Conservation (phyloP, 2,329 filamentous ascomycete species). For the Lachnellula subtilissima region DNA sequence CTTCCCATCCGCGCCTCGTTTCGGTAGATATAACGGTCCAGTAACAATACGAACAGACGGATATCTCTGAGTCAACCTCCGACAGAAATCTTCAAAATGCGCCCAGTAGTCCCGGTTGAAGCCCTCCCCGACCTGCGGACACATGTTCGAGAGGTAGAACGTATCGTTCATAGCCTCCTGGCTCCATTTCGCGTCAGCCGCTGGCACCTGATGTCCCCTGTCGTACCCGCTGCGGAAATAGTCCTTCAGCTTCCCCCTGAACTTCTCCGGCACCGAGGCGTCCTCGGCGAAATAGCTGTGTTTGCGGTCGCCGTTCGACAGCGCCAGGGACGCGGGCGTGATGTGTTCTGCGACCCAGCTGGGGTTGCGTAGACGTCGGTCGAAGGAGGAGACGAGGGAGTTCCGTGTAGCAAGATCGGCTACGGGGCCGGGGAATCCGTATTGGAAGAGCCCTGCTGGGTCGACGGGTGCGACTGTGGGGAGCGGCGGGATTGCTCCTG, state of each 20-base stretch:
- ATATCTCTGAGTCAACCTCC: constrained; percentile 73
- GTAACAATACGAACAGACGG: constrained; percentile 89
- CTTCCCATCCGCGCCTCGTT: constrained; percentile 80
- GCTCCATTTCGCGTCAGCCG: constrained; percentile 93
- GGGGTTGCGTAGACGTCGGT: constrained; percentile 86
- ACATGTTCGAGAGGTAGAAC: constrained; percentile 94
- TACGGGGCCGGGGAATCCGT: constrained; percentile 88
- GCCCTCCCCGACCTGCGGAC: constrained; percentile 93
- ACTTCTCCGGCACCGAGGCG: constrained; percentile 70
- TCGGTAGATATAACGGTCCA: constrained; percentile 87
- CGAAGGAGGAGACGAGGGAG: constrained; percentile 81
- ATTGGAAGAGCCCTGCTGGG: constrained; percentile 72
- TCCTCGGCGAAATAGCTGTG: constrained; percentile 83
- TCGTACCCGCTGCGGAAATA: constrained; percentile 96
- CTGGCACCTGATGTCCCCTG: constrained; percentile 92
- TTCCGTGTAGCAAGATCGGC: constrained; percentile 73
- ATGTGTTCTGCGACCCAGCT: constrained; percentile 97
- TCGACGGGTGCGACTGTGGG: constrained; percentile 50
- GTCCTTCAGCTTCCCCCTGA: constrained; percentile 85
- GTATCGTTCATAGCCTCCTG: constrained; percentile 94
- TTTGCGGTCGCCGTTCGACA: constrained; percentile 74
- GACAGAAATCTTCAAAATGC: constrained; percentile 96
- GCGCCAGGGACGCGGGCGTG: constrained; percentile 74
- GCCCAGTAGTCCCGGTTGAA: constrained; percentile 99
- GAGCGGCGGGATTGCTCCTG: constrained; percentile 23